These are phyloP conservation scores for Protomyces lactucae-debilis DNA, from an alignment of 1,139 yeast genomes.

Conservation along the genomic window DNA sequence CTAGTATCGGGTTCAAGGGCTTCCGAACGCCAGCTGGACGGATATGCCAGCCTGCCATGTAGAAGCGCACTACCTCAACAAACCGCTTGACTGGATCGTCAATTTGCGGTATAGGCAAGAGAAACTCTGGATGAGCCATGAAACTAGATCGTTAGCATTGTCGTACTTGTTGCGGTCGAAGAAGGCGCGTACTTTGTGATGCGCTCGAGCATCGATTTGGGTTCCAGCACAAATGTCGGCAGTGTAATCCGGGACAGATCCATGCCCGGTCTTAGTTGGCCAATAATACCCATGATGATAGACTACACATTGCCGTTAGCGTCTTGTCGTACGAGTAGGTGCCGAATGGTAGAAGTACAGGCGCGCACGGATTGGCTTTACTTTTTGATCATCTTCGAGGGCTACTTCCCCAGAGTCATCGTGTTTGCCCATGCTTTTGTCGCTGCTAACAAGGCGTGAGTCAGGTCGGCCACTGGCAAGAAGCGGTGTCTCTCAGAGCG, in stretches of 20 bases:
- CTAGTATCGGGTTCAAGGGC: constrained; percentile 89
- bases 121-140: constrained; percentile 65
- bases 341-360: not conserved
- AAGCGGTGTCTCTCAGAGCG: too few relatives aligned
- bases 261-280: constrained; percentile 62
- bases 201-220: constrained; percentile 93
- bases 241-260: constrained; percentile 85
- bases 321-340: too few relatives aligned
- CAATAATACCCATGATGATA: constrained; percentile 23
- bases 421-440: constrained; percentile 5
- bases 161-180: not conserved
- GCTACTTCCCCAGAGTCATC: constrained; percentile 24
- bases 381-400: constrained; percentile 26
- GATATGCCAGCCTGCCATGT: constrained; percentile 93
- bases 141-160: constrained; percentile 18
- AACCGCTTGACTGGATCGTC: constrained; percentile 64
- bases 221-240: constrained; percentile 90
- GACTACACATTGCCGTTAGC: not conserved
- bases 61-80: constrained; percentile 64
- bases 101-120: constrained; percentile 59
- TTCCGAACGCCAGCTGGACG: constrained; percentile 98
- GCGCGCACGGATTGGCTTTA: not conserved
- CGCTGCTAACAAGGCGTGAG: not conserved
- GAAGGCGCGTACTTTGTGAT: constrained; percentile 68
- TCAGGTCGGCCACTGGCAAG: too few relatives aligned